Percentiles rank a stretch among this genome's conserved stretches.
Conservation (phyloP, 2,329 filamentous ascomycete species). For the Trichophyton benhamiae region DNA sequence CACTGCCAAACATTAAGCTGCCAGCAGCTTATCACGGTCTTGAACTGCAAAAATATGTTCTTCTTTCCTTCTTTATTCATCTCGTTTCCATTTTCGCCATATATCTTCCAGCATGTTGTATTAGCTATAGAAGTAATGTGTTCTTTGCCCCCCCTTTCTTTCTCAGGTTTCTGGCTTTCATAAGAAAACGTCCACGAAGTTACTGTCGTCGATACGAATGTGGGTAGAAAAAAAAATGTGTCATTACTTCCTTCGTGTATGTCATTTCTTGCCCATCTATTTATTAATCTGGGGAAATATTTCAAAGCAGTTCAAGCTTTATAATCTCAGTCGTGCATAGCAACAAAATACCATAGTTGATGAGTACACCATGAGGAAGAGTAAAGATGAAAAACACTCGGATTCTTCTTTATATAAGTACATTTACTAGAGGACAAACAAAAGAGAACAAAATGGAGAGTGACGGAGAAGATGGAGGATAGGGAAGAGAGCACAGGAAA, state of each 20-base stretch:
- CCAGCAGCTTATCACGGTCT: slow-evolving; percentile 1
- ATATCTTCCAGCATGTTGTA: slow-evolving; percentile 1
- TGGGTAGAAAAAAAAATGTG: background rate
- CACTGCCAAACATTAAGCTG: slow-evolving; percentile 52
- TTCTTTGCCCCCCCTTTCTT: background rate
- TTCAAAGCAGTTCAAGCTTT: background rate
- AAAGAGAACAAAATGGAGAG: slow-evolving; percentile 5
- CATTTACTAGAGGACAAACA: slow-evolving; percentile 4
- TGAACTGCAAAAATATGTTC: slow-evolving; percentile 19
- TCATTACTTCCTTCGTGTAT: background rate
- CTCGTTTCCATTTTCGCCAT: background rate
- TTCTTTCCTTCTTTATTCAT: background rate
- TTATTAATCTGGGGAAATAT: background rate
- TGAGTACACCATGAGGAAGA: background rate
- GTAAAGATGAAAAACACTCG: background rate
- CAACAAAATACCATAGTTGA: background rate
- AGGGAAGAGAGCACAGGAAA: slow-evolving; percentile 2
- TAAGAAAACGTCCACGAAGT: background rate
- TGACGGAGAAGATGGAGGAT: slow-evolving; percentile 1
- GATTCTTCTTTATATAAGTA: slow-evolving; percentile 6
- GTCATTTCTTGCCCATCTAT: background rate
- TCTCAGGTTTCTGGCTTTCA: background rate
- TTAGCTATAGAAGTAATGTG: background rate
- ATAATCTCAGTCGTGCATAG: background rate
- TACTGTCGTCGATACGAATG: background rate